phyloP scores from a whole-genome alignment of 2,329 filamentous ascomycete genomes.

The Ophiostoma populinum region DNA sequence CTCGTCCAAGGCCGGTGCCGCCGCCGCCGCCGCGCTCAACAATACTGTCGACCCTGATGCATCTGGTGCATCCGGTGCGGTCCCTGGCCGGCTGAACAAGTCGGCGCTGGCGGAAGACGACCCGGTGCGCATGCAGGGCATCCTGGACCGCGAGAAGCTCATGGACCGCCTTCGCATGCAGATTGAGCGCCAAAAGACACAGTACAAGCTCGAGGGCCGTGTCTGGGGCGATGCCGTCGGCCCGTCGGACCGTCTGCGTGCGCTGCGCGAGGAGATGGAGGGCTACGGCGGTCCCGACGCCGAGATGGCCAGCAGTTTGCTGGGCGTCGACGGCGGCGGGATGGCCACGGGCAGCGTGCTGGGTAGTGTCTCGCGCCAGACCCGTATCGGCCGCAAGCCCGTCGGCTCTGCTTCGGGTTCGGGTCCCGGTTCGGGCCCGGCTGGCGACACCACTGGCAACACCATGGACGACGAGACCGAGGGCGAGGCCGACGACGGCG shows the following conservation, averaged over 20 bases:
- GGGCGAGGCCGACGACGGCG: constrained; percentile 29
- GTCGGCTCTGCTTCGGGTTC: constrained; percentile 17
- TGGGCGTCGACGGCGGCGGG: constrained; percentile 30
- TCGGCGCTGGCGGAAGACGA: constrained; percentile 41
- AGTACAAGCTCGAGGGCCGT: constrained; percentile 90
- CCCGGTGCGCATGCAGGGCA: constrained; percentile 69
- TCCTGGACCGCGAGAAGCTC: constrained; percentile 77
- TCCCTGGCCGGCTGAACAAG: constrained; percentile 11
- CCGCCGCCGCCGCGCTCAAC: neutral
- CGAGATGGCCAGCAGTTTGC: constrained; percentile 25
- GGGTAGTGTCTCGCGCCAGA: constrained; percentile 49
- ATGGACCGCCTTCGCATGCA: constrained; percentile 93
- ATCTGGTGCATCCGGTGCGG: neutral
- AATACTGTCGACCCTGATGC: neutral
- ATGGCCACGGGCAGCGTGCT: constrained; percentile 47
- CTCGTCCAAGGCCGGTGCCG: constrained; percentile 14
- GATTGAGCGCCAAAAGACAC: constrained; percentile 90
- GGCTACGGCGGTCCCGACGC: constrained; percentile 26
- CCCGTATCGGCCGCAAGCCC: constrained; percentile 37
- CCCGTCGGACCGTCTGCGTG: constrained; percentile 80
- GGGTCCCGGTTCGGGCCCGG: neutral
- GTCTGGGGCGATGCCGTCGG: constrained; percentile 69
- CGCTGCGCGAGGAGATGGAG: constrained; percentile 91
- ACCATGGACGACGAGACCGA: constrained; percentile 14
- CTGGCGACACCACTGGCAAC: neutral